Percentiles rank a stretch among this genome's conserved stretches.
Conservation (phyloP, 2,329 filamentous ascomycete species). For the Botrytis porri region DNA sequence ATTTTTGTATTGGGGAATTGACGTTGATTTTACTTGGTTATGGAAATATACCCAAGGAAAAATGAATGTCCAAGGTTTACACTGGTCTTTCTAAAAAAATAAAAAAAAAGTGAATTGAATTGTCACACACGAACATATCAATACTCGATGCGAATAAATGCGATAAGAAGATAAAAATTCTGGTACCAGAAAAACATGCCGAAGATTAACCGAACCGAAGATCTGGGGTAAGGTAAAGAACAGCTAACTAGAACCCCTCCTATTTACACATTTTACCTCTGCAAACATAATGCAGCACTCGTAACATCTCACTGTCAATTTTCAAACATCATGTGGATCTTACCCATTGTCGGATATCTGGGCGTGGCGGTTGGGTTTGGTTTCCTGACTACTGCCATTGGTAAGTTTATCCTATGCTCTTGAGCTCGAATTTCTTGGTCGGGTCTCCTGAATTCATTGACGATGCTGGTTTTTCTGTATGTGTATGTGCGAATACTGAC, state of each 20-base stretch:
- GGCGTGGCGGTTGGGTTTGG: conserved; percentile 86
- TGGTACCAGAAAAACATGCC: conserved; percentile 12
- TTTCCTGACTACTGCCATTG: conserved; percentile 92
- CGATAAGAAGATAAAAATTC: conserved; percentile 20
- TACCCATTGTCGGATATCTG: conserved; percentile 85
- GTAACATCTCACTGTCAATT: conserved; percentile 22
- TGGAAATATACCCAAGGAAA: neutral
- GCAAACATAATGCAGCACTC: conserved; percentile 30
- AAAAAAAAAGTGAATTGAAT: neutral
- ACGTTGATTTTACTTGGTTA: neutral
- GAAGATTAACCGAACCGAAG: conserved; percentile 19
- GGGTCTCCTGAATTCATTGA: neutral
- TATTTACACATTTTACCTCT: neutral
- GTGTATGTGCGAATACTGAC: neutral
- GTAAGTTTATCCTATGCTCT: conserved; percentile 45
- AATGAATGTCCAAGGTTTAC: neutral
- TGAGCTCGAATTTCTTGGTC: neutral
- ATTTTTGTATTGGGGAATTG: conserved; percentile 52
- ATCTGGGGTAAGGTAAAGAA: conserved; percentile 20
- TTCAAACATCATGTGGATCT: conserved; percentile 69
- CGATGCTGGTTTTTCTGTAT: neutral
- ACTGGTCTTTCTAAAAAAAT: neutral
- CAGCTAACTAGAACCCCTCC: conserved; percentile 5
- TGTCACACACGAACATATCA: neutral
- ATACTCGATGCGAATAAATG: neutral